These are phyloP conservation scores for Psilocybe subaeruginosa DNA, from an alignment of 768 basidiomycete species.

Conservation along the genomic window DNA sequence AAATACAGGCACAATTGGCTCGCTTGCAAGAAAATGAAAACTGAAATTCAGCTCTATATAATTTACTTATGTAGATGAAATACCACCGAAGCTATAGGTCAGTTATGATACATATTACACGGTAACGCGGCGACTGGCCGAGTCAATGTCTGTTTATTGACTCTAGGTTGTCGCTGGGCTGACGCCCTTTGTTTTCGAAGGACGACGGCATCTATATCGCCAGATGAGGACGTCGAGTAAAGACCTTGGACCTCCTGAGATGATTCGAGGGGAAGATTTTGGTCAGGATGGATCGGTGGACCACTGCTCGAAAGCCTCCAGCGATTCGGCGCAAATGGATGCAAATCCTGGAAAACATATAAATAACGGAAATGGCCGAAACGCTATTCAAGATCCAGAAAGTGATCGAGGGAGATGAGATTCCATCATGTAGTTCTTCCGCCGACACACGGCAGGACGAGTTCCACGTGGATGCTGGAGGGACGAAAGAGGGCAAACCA, in stretches of 20 bases:
- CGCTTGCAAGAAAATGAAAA: background rate
- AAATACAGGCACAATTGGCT: conserved; percentile 2
- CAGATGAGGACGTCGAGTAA: conserved; percentile 1
- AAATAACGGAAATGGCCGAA: conserved; percentile 15
- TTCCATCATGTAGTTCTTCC: too few species aligned
- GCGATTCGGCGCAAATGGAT: conserved; percentile 11
- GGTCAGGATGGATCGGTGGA: conserved; percentile 9
- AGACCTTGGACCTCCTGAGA: conserved; percentile 4
- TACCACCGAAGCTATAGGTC: conserved; percentile 1
- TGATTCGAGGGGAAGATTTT: background rate
- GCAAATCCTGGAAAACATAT: conserved; percentile 18
- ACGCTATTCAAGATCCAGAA: conserved; percentile 12
- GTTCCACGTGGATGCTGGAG: conserved; percentile 38
- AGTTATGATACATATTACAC: background rate
- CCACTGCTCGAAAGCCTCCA: conserved; percentile 8
- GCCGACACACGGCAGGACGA: conserved; percentile 47
- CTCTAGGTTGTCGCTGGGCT: background rate
- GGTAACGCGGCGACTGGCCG: too few species aligned
- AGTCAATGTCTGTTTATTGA: background rate
- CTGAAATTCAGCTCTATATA: background rate
- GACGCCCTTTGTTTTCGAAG: background rate
- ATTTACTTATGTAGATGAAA: conserved; percentile 3
- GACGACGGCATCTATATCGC: conserved; percentile 2
- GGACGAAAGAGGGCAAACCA: conserved; percentile 32
- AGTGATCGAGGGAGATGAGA: conserved; percentile 15